Percentiles rank a stretch among this genome's conserved stretches.
Evolutionary conservation across 805 yeast genomes (phyloP).

Genomic region (Teunomyces gatunensis): DNA sequence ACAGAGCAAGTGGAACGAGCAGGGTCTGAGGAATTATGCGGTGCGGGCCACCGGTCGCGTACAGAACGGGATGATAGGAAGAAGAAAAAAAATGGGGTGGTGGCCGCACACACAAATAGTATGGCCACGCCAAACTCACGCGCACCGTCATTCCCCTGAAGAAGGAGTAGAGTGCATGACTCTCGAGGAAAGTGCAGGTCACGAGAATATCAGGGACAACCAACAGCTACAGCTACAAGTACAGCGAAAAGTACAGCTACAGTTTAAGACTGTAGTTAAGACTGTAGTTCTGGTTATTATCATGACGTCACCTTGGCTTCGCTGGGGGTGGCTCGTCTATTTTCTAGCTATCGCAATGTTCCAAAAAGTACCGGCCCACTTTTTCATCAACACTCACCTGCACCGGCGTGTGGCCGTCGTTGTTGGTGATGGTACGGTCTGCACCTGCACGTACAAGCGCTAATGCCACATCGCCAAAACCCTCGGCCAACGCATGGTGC

Average conservation of each 20-base stretch:
- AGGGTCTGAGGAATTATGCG: not conserved
- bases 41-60: slow-evolving; percentile 6
- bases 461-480: slow-evolving; percentile 74
- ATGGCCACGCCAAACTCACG: too few species aligned
- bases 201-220: too few species aligned
- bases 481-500: slow-evolving; percentile 90
- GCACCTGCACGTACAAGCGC: slow-evolving; percentile 66
- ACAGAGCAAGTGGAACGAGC: slow-evolving; percentile 3
- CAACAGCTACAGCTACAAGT: too few species aligned
- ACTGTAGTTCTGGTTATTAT: too few species aligned
- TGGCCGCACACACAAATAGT: not conserved
- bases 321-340: not conserved
- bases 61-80: not conserved
- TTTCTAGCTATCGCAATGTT: not conserved
- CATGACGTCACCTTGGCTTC: not conserved
- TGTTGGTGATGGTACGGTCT: slow-evolving; percentile 45
- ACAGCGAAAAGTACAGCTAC: too few species aligned
- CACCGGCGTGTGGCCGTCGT: slow-evolving; percentile 48
- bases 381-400: slow-evolving; percentile 36
- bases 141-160: too few species aligned
- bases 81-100: not conserved
- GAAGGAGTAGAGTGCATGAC: too few species aligned
- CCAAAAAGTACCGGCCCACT: slow-evolving; percentile 20
- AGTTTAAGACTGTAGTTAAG: too few species aligned
- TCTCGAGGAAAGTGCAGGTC: too few species aligned